Percentiles rank a stretch among this genome's conserved stretches.
These are phyloP conservation scores for Phytophthora syringae DNA, from an alignment of 352 stramenopile species.

Conservation along the genomic window DNA sequence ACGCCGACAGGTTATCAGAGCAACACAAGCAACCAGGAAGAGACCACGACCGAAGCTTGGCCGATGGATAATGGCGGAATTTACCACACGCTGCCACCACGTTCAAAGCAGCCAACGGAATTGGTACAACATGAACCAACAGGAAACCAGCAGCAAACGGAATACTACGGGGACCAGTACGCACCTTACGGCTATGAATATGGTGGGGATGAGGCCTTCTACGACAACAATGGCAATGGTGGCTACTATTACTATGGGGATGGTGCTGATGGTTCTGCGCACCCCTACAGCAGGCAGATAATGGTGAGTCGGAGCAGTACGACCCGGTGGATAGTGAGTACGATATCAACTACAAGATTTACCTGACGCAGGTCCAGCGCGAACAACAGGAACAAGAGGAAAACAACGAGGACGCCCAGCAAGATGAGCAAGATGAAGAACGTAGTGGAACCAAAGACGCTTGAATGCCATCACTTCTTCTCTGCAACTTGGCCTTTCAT, in stretches of 20 bases:
- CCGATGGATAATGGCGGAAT: constrained; percentile 11
- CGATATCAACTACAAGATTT: constrained; percentile 79
- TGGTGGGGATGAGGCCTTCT: constrained; percentile 3
- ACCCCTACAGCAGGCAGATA: constrained; percentile 17
- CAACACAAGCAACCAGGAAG: constrained; percentile 24
- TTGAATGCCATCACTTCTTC: constrained; percentile 7
- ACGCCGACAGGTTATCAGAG: constrained; percentile 42
- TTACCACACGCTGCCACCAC: constrained; percentile 30
- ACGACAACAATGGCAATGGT: constrained; percentile 7
- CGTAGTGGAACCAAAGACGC: constrained; percentile 6
- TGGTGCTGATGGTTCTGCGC: constrained; percentile 7
- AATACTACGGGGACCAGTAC: constrained; percentile 10
- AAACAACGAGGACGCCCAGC: constrained; percentile 4
- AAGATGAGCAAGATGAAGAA: constrained; percentile 6
- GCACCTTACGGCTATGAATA: constrained; percentile 30
- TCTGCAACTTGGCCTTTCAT: constrained; percentile 12
- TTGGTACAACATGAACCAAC: not conserved
- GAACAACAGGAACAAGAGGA: constrained; percentile 19
- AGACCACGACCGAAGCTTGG: constrained; percentile 16
- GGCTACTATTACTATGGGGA: constrained; percentile 33
- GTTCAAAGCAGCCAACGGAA: constrained; percentile 20
- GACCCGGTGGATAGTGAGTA: constrained; percentile 58
- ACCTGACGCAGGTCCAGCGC: constrained; percentile 56
- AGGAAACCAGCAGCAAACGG: constrained; percentile 19
- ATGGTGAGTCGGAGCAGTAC: constrained; percentile 9